Evolutionary conservation across 2,329 filamentous ascomycete genomes (phyloP).

Genomic region (Amesomyces nigricolor): DNA sequence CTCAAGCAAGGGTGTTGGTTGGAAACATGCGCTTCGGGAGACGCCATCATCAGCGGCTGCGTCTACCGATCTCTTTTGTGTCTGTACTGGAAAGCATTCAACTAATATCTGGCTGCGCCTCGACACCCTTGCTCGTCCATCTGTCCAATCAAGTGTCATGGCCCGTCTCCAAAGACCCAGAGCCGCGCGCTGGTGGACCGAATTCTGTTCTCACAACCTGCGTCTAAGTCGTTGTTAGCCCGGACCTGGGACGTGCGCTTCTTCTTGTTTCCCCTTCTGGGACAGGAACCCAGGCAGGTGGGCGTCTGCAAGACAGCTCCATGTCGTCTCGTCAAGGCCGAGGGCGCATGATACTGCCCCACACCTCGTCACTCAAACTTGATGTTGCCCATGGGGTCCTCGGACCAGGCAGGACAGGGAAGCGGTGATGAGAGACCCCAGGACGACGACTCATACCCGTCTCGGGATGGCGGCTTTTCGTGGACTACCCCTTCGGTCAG

Average conservation of each 20-base stretch:
- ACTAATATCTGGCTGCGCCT: constrained; percentile 16
- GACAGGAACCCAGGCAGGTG: neutral
- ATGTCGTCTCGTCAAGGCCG: constrained; percentile 13
- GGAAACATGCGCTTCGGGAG: constrained; percentile 2
- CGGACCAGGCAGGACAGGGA: neutral
- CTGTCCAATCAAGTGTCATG: constrained; percentile 15
- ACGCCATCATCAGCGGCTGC: constrained; percentile 16
- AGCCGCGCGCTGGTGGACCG: constrained; percentile 20
- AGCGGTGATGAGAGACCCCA: constrained; percentile 5
- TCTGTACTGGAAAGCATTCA: constrained; percentile 1
- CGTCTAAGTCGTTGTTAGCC: constrained; percentile 11
- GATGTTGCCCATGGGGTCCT: neutral
- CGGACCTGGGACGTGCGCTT: constrained; percentile 13
- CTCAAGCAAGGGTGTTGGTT: neutral
- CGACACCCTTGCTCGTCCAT: constrained; percentile 6
- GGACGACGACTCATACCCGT: constrained; percentile 18
- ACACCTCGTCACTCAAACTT: neutral
- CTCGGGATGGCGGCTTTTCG: constrained; percentile 8
- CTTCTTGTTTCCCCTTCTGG: constrained; percentile 3
- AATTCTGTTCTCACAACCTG: constrained; percentile 11
- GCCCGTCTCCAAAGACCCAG: constrained; percentile 5
- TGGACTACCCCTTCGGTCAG: constrained; percentile 16
- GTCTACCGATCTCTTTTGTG: constrained; percentile 7
- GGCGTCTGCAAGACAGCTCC: neutral
- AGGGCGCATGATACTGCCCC: constrained; percentile 14